phyloP scores from a whole-genome alignment of 2,329 filamentous ascomycete genomes.

The Xylariomycetidae sp. region DNA sequence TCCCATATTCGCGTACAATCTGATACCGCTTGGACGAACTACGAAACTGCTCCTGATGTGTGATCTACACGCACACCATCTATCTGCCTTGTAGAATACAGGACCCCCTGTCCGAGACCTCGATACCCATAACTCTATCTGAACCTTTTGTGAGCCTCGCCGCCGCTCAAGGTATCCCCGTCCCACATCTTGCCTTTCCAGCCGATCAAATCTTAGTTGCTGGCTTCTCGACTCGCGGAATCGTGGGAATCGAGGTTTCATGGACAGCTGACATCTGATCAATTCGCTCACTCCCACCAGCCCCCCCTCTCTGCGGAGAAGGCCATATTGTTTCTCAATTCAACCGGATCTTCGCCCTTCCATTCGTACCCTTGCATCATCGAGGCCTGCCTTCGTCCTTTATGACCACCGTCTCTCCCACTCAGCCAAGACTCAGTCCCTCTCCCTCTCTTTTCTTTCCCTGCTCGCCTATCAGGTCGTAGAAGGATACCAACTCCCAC shows the following conservation, averaged over 20 bases:
- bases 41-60: conserved; percentile 45
- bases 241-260: conserved; percentile 34
- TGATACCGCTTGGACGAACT: conserved; percentile 33
- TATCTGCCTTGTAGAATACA: too few relatives aligned
- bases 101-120: too few relatives aligned
- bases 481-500: conserved; percentile 36
- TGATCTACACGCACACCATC: conserved; percentile 36
- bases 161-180: too few relatives aligned
- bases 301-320: too few relatives aligned
- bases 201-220: too few relatives aligned
- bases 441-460: conserved; percentile 28
- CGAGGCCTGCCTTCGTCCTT: too few relatives aligned
- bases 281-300: too few relatives aligned
- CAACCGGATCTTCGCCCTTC: conserved; percentile 22
- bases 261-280: conserved; percentile 35
- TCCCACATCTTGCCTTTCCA: too few relatives aligned
- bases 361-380: conserved; percentile 20
- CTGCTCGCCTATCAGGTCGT: conserved; percentile 39
- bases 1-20: conserved; percentile 23
- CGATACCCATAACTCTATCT: too few relatives aligned
- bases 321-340: too few relatives aligned
- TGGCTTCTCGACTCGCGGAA: too few relatives aligned
- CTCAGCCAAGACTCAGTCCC: conserved; percentile 20
- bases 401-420: conserved; percentile 34
- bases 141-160: conserved; percentile 13